Evolutionary conservation across 225 moss, liverwort and hornwort species (phyloP), one percentile per base, ranked within the genome.

Genomic region (Lunularia cruciata): DNA sequence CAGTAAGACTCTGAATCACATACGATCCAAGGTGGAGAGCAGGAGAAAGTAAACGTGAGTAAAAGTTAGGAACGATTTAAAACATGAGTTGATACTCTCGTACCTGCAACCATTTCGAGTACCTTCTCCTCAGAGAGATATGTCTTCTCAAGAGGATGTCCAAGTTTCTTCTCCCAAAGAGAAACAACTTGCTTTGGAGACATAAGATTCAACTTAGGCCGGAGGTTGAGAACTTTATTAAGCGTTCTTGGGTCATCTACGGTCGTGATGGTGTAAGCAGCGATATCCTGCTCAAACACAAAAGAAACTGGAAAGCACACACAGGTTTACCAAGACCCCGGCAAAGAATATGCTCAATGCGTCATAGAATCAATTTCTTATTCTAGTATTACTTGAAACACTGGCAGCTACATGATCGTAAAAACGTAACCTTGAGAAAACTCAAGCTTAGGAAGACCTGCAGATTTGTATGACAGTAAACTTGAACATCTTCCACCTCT

Each of bases 121-220:
- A 81, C 28, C 5, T 81, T 72, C 8, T 81, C 68, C 7, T 42
- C 52, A 11, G 76, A 18, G 9, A 69, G 0, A 22, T 66, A 46
- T 3, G 42, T 67, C 66, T 81, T 81, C 52, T 77, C 77, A 3
- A 76, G 59, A 3, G 42, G 10, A 16, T 73, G 60, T 1, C 78
- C 78, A 40, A 78, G 31, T 58, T 78, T 82, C 60, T 72, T 56
- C 74, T 82, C 82, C 82, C 75, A 82, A 6, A 75, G 37, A 32
- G 74, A 70, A 3, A 82, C 56, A 6, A 78, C 48, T 45, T 75
- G 59, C 3, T 71, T 71, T 0, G 68, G 60, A 66, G 77, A 74
- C 3, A 73, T 11, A 19, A 39, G 20, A 31, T 66, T 67, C 15
- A 63, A 43, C 13, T 63, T 60, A 27, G 74, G 82, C 8, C 82